These are phyloP conservation scores for Chlorella sp. DNA, from an alignment of 139 green algal genomes.

Conservation along the genomic window DNA sequence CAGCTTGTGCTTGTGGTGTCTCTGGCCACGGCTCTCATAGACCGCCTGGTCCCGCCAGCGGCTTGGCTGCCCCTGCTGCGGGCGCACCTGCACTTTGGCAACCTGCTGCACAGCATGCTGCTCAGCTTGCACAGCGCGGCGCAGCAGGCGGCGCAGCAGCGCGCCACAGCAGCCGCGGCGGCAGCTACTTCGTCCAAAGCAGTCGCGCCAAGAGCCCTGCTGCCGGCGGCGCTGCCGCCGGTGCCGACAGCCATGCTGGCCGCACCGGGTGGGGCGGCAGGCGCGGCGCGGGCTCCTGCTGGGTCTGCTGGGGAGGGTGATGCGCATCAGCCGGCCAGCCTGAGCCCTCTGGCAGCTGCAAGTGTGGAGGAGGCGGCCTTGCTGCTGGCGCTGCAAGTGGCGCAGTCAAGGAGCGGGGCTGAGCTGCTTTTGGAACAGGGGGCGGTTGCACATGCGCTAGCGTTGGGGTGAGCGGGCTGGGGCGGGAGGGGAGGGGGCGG, in stretches of 20 bases:
- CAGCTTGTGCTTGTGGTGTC: constrained; percentile 27
- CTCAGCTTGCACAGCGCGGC: constrained; percentile 8
- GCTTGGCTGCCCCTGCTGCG: constrained; percentile 37
- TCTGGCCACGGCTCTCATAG: constrained; percentile 11
- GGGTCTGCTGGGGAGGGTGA: background rate
- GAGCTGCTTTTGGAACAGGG: constrained; percentile 51
- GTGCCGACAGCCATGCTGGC: background rate
- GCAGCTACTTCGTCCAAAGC: background rate
- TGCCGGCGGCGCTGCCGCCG: background rate
- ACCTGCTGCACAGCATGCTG: constrained; percentile 32
- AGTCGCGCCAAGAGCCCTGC: background rate
- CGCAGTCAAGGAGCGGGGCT: constrained; percentile 30
- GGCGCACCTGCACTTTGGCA: constrained; percentile 26
- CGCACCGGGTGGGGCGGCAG: no score
- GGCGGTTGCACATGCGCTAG: constrained; percentile 6
- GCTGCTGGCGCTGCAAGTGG: constrained; percentile 41
- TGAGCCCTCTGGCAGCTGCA: constrained; percentile 20
- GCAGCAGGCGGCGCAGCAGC: background rate
- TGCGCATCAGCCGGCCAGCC: background rate
- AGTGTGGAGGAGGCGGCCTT: constrained; percentile 32
- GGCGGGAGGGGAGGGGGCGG: no score
- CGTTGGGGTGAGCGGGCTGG: constrained; percentile 3
- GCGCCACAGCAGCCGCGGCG: background rate
- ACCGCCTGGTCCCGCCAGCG: constrained; percentile 8
- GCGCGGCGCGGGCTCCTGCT: background rate